phyloP scores from a whole-genome alignment of 257 asterid species.

The Capsicum rhomboideum region DNA sequence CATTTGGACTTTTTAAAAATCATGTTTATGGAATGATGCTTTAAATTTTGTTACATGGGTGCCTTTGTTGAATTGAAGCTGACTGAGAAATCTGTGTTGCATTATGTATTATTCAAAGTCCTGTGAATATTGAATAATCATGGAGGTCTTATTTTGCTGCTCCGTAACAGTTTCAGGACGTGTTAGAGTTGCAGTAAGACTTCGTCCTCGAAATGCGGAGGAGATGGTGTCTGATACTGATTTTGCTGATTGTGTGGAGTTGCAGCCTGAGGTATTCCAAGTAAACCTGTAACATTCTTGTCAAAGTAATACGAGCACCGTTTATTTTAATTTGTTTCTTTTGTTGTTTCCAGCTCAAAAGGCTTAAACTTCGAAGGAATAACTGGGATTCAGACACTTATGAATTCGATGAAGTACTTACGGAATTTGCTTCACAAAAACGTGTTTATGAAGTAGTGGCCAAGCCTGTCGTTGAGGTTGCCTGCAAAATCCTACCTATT shows the following conservation, averaged over 20 bases:
- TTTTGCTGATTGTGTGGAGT: slow-evolving; percentile 84
- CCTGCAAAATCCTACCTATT: not conserved
- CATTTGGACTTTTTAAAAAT: not conserved
- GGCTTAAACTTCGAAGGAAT: slow-evolving; percentile 73
- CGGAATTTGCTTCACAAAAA: slow-evolving; percentile 80
- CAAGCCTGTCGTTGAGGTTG: slow-evolving; percentile 92
- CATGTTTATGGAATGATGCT: not conserved
- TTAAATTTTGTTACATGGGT: not conserved
- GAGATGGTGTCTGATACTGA: slow-evolving; percentile 79
- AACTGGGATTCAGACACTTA: slow-evolving; percentile 91
- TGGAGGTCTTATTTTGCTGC: not conserved
- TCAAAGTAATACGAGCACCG: not conserved
- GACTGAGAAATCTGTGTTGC: not conserved
- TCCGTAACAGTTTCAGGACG: slow-evolving; percentile 53
- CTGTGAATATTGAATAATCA: not conserved
- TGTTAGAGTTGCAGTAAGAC: slow-evolving; percentile 86
- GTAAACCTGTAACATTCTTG: not conserved
- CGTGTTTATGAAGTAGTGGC: slow-evolving; percentile 95
- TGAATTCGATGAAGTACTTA: slow-evolving; percentile 84
- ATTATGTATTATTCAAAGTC: not conserved
- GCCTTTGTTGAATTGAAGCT: not conserved
- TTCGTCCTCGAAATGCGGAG: slow-evolving; percentile 75
- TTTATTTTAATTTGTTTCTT: not conserved
- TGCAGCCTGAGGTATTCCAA: slow-evolving; percentile 79
- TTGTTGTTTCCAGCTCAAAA: slow-evolving; percentile 50